phyloP scores from a whole-genome alignment of 2,329 filamentous ascomycete species.

The Aureobasidium sp. region DNA sequence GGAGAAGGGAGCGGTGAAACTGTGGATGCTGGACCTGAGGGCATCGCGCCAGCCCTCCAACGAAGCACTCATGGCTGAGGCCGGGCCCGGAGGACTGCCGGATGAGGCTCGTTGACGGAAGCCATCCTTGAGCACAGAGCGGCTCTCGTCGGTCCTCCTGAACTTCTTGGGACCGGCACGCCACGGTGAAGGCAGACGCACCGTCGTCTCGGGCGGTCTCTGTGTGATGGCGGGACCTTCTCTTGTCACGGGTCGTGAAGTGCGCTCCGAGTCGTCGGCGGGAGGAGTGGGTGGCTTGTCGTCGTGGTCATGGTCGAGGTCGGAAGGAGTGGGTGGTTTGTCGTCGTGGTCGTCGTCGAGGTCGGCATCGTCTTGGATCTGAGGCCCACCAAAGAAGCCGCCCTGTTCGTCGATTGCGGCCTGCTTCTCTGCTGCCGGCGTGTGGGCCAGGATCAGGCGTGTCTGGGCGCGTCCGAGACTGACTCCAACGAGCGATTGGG shows the following conservation, averaged over 20 bases:
- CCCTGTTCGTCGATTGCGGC: conserved; percentile 46
- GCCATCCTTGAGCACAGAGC: conserved; percentile 34
- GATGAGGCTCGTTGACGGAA: conserved; percentile 35
- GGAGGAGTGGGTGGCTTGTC: too few relatives aligned
- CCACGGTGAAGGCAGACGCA: conserved; percentile 41
- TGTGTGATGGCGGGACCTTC: background rate
- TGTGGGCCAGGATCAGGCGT: conserved; percentile 49
- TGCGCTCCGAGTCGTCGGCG: background rate
- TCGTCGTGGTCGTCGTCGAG: conserved; percentile 15
- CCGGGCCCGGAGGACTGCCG: conserved; percentile 24
- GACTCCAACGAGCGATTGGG: conserved; percentile 47
- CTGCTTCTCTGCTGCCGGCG: conserved; percentile 53
- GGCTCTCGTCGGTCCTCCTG: conserved; percentile 31
- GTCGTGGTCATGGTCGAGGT: background rate
- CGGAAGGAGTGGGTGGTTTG: conserved; percentile 16
- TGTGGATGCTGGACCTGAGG: conserved; percentile 26
- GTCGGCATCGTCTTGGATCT: conserved; percentile 15
- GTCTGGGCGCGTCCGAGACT: conserved; percentile 54
- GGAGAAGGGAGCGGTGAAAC: conserved; percentile 24
- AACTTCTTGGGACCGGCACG: conserved; percentile 33
- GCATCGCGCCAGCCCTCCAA: conserved; percentile 23
- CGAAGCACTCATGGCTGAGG: conserved; percentile 7
- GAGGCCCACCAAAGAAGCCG: conserved; percentile 39
- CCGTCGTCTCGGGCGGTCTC: conserved; percentile 2
- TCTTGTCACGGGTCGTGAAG: background rate